These are phyloP conservation scores for Magnusiomyces fungicola DNA, from an alignment of 1,139 yeast genomes.

Conservation along the genomic window DNA sequence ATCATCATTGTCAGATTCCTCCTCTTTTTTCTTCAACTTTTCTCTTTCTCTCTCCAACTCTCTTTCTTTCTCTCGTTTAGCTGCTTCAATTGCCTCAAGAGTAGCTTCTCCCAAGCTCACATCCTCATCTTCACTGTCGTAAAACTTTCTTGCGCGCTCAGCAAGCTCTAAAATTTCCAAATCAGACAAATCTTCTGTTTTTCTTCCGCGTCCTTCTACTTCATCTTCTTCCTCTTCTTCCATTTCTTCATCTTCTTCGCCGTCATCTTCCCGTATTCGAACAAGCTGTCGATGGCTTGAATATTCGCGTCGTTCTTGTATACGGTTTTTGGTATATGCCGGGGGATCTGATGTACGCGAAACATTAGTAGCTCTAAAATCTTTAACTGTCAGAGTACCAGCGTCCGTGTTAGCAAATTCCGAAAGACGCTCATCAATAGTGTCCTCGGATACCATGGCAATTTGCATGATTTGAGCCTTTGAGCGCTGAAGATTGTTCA, in stretches of 20 bases:
- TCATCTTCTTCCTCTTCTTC: constrained; percentile 7
- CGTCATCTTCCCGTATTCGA: constrained; percentile 13
- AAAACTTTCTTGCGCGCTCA: constrained; percentile 4
- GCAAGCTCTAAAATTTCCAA: constrained; percentile 7
- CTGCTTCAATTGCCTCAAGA: constrained; percentile 15
- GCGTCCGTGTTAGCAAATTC: constrained; percentile 79
- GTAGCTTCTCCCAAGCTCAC: constrained; percentile 5
- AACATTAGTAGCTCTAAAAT: constrained; percentile 51
- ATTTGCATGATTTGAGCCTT: constrained; percentile 93
- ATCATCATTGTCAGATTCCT: constrained; percentile 7
- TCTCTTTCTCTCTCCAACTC: constrained; percentile 11
- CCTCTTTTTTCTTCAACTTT: constrained; percentile 12
- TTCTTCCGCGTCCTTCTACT: constrained; percentile 9
- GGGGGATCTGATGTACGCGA: constrained; percentile 68
- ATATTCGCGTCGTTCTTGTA: constrained; percentile 21
- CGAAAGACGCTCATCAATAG: constrained; percentile 79
- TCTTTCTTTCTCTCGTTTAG: constrained; percentile 15
- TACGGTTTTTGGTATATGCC: constrained; percentile 44
- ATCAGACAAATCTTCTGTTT: constrained; percentile 3
- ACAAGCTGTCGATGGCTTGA: neutral
- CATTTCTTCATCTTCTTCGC: constrained; percentile 11
- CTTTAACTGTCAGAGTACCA: constrained; percentile 63
- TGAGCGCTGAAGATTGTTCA: constrained; percentile 88
- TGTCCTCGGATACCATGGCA: constrained; percentile 91
- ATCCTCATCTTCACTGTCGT: constrained; percentile 6